Conservation (phyloP, 441 rosid species). For the Pelargonium citronellum region DNA sequence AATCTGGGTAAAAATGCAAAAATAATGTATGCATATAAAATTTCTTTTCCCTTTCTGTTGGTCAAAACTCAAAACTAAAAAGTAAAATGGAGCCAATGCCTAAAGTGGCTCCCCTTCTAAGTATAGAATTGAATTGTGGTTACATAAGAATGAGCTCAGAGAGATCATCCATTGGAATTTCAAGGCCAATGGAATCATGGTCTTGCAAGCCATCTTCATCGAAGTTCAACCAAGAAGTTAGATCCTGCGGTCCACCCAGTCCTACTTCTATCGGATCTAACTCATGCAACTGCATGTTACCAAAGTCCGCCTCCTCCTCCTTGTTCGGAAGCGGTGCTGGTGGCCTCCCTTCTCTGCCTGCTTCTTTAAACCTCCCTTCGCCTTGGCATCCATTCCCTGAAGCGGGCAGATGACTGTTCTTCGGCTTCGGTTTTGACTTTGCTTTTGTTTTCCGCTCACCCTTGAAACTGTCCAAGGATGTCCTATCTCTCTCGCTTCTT, state of each 20-base stretch:
- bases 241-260: constrained; percentile 27
- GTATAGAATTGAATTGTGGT: constrained; percentile 29
- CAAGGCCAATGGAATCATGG: constrained; percentile 37
- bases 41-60: too few species aligned
- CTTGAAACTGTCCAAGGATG: constrained; percentile 25
- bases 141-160: constrained; percentile 34
- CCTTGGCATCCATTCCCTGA: constrained; percentile 30
- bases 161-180: constrained; percentile 52
- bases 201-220: constrained; percentile 54
- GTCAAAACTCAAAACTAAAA: too few species aligned
- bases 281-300: constrained; percentile 30
- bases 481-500: constrained; percentile 55
- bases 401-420: constrained; percentile 35
- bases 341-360: background rate
- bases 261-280: constrained; percentile 40
- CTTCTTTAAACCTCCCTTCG: constrained; percentile 24
- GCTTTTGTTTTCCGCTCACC: constrained; percentile 50
- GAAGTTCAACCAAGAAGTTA: constrained; percentile 37
- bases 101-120: background rate
- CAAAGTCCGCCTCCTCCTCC: constrained; percentile 23
- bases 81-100: too few species aligned
- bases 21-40: too few species aligned
- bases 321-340: too few species aligned
- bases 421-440: constrained; percentile 53
- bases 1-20: background rate